Base-by-base conservation (phyloP, 2,329 filamentous ascomycete species). In the Talaromyces sp. region DNA sequence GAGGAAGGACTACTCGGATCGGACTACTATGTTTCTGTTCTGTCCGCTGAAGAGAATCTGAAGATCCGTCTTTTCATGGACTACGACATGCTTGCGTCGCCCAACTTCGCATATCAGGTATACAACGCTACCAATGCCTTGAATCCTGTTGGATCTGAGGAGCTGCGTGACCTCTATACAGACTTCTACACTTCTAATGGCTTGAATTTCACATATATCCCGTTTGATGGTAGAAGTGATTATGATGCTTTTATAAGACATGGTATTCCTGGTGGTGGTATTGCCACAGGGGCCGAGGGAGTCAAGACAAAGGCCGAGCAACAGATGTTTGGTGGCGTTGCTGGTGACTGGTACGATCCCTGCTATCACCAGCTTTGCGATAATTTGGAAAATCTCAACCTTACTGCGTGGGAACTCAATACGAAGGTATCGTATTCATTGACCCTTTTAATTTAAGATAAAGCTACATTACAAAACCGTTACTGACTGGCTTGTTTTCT, bases 211-310 rank as follows among this genome's bases (percentile, higher is more conserved):
- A 90, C 87, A 0, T 86, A 90, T 65, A 90, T 90, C 33, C 85
- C 87, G 2, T 94, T 95, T 69, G 89, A 92, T 70, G 91, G 91
- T 7, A 87, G 91, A 66, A 91, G 88, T 68, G 91, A 95, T 76
- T 94, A 94, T 71, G 89, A 88, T 60, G 89, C 87, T 1, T 93
- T 94, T 80, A 89, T 93, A 71, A 83, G 86, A 41, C 83, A 86
- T 64, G 89, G 89, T 3, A 92, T 93, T 49, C 89, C 91, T 0
- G 86, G 86, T 0, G 90, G 91, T 27, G 91, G 91, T 35, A 86
- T 93, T 67, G 90, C 90, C 63, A 92, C 90, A 2, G 91, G 91
- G 45, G 91, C 91, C 1, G 90, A 93, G 76, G 89, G 85, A 13
- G 75, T 91, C 78, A 93, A 93, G 85, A 92, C 89, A 0, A 78